phyloP scores from a whole-genome alignment of 2,329 filamentous ascomycete genomes.

The Magnaporthiopsis rhizophila region DNA sequence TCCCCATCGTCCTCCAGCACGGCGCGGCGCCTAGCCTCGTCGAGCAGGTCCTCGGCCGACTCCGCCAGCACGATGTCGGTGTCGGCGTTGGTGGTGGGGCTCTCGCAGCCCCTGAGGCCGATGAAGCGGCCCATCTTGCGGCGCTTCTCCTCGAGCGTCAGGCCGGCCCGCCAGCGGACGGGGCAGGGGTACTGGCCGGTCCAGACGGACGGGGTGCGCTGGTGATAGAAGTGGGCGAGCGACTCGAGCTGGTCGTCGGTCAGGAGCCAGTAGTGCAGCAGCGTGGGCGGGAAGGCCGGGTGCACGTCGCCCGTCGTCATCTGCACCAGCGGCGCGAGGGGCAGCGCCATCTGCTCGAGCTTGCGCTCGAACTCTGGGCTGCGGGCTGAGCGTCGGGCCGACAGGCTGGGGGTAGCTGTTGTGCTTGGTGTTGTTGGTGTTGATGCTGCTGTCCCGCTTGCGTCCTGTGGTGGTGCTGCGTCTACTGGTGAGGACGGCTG shows the following conservation, averaged over 20 bases:
- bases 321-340: conserved; percentile 59
- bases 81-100: conserved; percentile 16
- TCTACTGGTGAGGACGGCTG: background rate
- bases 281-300: conserved; percentile 54
- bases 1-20: conserved; percentile 31
- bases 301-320: conserved; percentile 54
- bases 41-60: conserved; percentile 11
- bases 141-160: conserved; percentile 59
- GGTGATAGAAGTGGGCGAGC: conserved; percentile 67
- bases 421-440: too few species aligned
- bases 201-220: conserved; percentile 49
- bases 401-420: conserved; percentile 2
- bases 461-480: background rate
- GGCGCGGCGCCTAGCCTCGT: conserved; percentile 32
- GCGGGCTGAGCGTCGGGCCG: conserved; percentile 28
- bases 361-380: conserved; percentile 51
- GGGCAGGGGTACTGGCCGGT: conserved; percentile 57
- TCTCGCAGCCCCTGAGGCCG: conserved; percentile 52
- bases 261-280: conserved; percentile 67
- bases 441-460: too few species aligned
- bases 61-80: conserved; percentile 5
- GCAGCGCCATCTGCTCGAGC: conserved; percentile 56
- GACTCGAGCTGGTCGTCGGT: conserved; percentile 63
- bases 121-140: conserved; percentile 67
- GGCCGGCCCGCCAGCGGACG: conserved; percentile 50